Conservation (phyloP, 371 early-diverging fungal species). For the Actinomortierella ambigua region DNA sequence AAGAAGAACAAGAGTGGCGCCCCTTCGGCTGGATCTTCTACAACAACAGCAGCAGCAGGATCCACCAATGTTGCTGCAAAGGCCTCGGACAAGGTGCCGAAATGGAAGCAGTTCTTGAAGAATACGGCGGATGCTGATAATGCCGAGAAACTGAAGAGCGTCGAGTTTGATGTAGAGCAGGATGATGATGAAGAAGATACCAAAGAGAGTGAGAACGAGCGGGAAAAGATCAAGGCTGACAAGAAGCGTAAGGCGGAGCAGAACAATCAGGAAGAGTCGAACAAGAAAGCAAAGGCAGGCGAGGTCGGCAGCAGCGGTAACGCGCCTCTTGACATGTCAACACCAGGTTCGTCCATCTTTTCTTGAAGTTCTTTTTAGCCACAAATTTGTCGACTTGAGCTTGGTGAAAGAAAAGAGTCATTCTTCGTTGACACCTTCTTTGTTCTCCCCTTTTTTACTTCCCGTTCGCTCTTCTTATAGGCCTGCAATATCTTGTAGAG, state of each 20-base stretch:
- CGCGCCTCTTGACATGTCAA: constrained; percentile 21
- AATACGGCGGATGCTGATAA: constrained; percentile 38
- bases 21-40: background rate
- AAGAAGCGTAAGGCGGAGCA: constrained; percentile 22
- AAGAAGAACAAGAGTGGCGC: constrained; percentile 2
- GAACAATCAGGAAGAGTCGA: constrained; percentile 6
- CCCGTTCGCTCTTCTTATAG: constrained; percentile 1
- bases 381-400: no score
- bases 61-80: constrained; percentile 1
- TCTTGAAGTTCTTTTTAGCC: no score
- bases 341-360: constrained; percentile 14
- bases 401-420: no score
- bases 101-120: constrained; percentile 45
- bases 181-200: constrained; percentile 30
- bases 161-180: constrained; percentile 35
- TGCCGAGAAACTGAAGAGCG: constrained; percentile 39
- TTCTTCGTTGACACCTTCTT: no score
- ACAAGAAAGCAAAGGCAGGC: constrained; percentile 16
- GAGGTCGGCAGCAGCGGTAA: constrained; percentile 6
- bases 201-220: constrained; percentile 16
- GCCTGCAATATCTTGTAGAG: constrained; percentile 36
- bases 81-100: constrained; percentile 32
- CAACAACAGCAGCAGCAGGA: background rate
- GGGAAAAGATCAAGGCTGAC: constrained; percentile 5
- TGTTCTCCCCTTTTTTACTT: background rate